phyloP scores from a whole-genome alignment of 2,329 filamentous ascomycete genomes.

The Aspergillus sojae region DNA sequence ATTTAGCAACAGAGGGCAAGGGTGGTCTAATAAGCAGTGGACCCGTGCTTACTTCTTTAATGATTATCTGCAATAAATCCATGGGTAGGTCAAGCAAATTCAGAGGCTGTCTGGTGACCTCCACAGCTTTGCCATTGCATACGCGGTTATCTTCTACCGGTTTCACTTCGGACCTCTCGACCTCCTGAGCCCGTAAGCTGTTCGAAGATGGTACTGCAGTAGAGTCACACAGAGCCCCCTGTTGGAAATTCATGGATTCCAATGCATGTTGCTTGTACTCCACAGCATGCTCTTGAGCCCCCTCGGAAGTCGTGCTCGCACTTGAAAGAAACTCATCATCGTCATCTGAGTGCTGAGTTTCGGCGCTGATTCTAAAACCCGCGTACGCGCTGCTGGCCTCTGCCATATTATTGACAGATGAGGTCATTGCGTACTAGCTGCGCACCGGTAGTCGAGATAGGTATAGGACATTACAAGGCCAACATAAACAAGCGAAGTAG shows the following conservation, averaged over 20 bases:
- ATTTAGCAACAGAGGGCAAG: not conserved
- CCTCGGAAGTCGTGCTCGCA: conserved; percentile 27
- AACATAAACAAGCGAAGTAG: not conserved
- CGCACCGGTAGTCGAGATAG: not conserved
- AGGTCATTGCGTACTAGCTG: conserved; percentile 8
- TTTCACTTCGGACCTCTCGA: not conserved
- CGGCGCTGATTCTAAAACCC: conserved; percentile 27
- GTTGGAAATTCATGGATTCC: conserved; percentile 6
- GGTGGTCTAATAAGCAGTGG: not conserved
- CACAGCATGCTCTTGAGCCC: conserved; percentile 18
- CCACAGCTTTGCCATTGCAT: not conserved
- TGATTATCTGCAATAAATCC: conserved; percentile 76
- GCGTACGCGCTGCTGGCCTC: conserved; percentile 26
- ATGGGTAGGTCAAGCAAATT: conserved; percentile 74
- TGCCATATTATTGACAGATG: conserved; percentile 25
- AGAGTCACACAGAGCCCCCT: not conserved
- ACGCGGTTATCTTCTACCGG: conserved; percentile 3
- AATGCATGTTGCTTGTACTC: conserved; percentile 13
- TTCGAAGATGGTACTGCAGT: not conserved
- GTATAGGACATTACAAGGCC: conserved; percentile 4
- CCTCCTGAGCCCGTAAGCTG: not conserved
- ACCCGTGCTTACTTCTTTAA: conserved; percentile 68
- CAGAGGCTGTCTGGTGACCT: conserved; percentile 54
- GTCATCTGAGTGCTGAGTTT: conserved; percentile 32
- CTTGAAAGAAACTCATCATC: conserved; percentile 34